Evolutionary conservation across 805 yeast genomes (phyloP), one percentile per base, ranked within the genome.

Genomic region (Brettanomyces nanus): DNA sequence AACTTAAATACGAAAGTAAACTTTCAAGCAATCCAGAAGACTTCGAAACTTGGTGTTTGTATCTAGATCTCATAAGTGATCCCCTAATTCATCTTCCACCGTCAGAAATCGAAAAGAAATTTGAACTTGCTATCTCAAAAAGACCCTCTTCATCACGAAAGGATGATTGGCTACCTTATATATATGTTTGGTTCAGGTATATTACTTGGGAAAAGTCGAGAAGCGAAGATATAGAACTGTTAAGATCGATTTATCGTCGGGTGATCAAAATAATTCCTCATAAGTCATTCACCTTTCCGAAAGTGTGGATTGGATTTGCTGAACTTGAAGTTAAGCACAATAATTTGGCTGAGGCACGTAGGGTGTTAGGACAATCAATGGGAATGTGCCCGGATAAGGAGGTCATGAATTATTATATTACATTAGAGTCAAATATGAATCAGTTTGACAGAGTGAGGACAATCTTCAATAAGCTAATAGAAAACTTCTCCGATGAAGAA

Each of bases 31-130:
- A 72, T 37, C 78, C 85, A 1, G 29, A 39, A 0, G 84, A 85
- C 58, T 78, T 75, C 55, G 92, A 83, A 49, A 61, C 77, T 0
- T 89, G 97, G 97, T 87, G 95, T 90, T 54, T 73, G 0, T 79
- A 78, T 49, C 42, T 85, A 2, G 65, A 71, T 10, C 52, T 85
- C 19, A 48, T 77, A 10, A 70, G 70, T 36, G 65, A 68, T 19
- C 45, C 45, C 4, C 15, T 49, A 9, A 10, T 40, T 1, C 33
- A 36, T 10, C 42, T 51, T 18, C 51, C 48, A 17, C 51, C 58
- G 0, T 60, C 49, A 0, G 60, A 49, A 1, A 43, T 58, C 13
- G 45, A 63, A 18, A 61, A 62, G 2, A 56, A 60, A 9, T 72
- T 67, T 45, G 73, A 70, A 37, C 48, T 62, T 7, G 75, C 85